Conservation (phyloP, 202 grass and related monocot genomes). For the Schoenoplectus triqueter region DNA sequence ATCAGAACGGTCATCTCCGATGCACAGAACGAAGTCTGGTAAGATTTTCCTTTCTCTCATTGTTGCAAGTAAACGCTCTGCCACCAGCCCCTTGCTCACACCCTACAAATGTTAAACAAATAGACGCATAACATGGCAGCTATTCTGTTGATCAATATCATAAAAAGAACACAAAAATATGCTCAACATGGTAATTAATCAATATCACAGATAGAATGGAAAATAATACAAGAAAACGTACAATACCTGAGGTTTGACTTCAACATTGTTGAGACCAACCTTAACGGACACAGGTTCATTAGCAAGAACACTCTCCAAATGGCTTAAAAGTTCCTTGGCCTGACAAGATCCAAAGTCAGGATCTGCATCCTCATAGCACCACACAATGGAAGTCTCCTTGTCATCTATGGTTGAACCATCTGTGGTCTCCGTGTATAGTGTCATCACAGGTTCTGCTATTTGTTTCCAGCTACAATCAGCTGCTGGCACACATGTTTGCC, state of each 20-base stretch:
- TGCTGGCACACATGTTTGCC: constrained; percentile 53
- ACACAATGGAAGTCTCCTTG: constrained; percentile 79
- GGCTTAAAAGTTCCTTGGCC: constrained; percentile 52
- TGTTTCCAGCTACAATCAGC: neutral
- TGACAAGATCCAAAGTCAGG: constrained; percentile 55
- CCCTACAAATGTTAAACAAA: constrained; percentile 43
- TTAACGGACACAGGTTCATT: constrained; percentile 90
- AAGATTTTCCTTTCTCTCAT: constrained; percentile 48
- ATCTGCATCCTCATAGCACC: constrained; percentile 83
- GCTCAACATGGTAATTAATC: neutral
- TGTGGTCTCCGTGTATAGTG: constrained; percentile 78
- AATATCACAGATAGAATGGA: too few relatives aligned
- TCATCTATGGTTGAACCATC: constrained; percentile 81
- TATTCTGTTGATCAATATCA: neutral
- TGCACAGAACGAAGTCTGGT: constrained; percentile 76
- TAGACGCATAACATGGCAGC: neutral
- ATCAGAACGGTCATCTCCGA: constrained; percentile 81
- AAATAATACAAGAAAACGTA: too few relatives aligned
- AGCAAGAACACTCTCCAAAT: constrained; percentile 76
- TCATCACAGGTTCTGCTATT: constrained; percentile 78
- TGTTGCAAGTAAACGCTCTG: constrained; percentile 57
- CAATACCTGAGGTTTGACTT: constrained; percentile 91
- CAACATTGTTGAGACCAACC: constrained; percentile 68
- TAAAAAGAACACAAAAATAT: neutral
- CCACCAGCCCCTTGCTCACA: constrained; percentile 73